Percentiles rank a stretch among this genome's conserved stretches.
These are phyloP conservation scores for Hymenoscyphus linearis DNA, from an alignment of 2,329 filamentous ascomycete genomes.

Conservation along the genomic window DNA sequence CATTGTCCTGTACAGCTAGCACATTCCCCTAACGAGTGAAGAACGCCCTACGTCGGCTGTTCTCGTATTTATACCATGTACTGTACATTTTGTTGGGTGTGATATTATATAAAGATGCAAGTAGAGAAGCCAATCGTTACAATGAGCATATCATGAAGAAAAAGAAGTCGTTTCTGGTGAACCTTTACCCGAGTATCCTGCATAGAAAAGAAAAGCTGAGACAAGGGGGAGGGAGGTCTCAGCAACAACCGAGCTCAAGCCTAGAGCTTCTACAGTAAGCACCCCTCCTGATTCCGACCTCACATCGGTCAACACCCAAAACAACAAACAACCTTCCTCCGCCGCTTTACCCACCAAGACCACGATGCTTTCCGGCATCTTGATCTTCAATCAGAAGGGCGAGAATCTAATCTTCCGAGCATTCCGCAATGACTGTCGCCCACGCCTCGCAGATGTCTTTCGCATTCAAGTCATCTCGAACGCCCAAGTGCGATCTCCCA, in stretches of 20 bases:
- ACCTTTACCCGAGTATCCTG: background rate
- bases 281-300: background rate
- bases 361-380: slow-evolving; percentile 91
- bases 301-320: background rate
- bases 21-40: slow-evolving; percentile 17
- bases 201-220: background rate
- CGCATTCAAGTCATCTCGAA: slow-evolving; percentile 99
- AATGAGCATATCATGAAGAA: background rate
- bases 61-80: background rate
- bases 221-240: background rate
- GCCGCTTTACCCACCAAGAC: slow-evolving; percentile 7
- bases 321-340: background rate
- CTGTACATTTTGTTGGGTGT: background rate
- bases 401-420: slow-evolving; percentile 99
- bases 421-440: slow-evolving; percentile 97
- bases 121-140: background rate
- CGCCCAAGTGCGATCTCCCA: slow-evolving; percentile 92
- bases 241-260: background rate
- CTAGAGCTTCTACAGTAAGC: slow-evolving; percentile 8
- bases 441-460: slow-evolving; percentile 96
- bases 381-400: slow-evolving; percentile 99
- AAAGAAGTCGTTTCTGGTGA: background rate
- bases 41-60: slow-evolving; percentile 5
- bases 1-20: slow-evolving; percentile 31
- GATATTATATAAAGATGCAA: background rate